Conservation (phyloP, 2,329 filamentous ascomycete genomes). For the Botrytis tulipae region DNA sequence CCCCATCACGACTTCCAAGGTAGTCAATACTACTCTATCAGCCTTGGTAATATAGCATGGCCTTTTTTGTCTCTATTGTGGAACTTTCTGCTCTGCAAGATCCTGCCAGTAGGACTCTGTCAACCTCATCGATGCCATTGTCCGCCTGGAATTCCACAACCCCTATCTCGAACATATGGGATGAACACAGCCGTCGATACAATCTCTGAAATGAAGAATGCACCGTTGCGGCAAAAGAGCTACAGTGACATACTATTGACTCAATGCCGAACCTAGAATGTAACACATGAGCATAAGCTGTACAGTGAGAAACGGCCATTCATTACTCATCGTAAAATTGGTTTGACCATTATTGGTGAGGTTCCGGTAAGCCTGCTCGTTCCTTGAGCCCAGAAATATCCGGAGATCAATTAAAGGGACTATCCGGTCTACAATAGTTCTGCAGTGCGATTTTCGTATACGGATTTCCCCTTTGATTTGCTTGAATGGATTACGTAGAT, state of each 20-base stretch:
- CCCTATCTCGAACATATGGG: neutral
- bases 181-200: neutral
- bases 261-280: neutral
- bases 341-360: neutral
- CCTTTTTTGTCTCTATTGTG: neutral
- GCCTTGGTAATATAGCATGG: neutral
- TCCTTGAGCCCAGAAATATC: neutral
- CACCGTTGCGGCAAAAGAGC: neutral
- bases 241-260: neutral
- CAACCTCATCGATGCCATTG: neutral
- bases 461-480: neutral
- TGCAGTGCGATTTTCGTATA: neutral
- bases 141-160: neutral
- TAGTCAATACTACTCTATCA: neutral
- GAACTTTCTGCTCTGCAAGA: neutral
- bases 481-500: neutral
- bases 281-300: neutral
- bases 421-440: neutral
- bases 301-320: neutral
- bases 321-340: neutral
- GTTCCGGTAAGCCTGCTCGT: neutral
- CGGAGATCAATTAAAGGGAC: neutral
- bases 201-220: neutral
- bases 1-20: neutral
- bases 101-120: neutral